Conservation (phyloP, 2,329 filamentous ascomycete genomes). For the Pestalotiopsis sp. region DNA sequence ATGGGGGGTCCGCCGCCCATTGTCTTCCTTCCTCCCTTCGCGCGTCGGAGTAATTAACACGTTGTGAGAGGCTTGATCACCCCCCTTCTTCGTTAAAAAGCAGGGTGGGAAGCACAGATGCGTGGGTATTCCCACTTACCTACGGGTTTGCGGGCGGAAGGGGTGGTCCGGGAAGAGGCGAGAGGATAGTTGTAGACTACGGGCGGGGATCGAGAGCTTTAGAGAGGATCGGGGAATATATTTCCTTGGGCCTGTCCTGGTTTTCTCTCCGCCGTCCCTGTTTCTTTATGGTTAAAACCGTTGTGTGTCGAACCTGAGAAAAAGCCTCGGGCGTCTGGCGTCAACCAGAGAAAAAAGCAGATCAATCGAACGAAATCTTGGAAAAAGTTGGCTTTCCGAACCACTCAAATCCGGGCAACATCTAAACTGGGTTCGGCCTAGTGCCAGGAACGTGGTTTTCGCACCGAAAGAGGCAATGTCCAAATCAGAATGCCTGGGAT, state of each 20-base stretch:
- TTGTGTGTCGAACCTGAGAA: neutral
- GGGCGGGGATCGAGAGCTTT: conserved; percentile 6
- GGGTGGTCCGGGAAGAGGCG: neutral
- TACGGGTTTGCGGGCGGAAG: neutral
- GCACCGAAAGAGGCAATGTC: neutral
- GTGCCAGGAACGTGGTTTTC: conserved; percentile 1
- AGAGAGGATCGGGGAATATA: conserved; percentile 6
- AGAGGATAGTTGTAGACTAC: neutral
- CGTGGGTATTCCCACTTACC: neutral
- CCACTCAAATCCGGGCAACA: neutral
- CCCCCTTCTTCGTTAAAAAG: neutral
- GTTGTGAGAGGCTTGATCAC: neutral
- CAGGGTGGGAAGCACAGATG: neutral
- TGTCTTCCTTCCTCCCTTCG: neutral
- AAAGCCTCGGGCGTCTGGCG: neutral
- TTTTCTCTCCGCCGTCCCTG: neutral
- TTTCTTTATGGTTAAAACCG: neutral
- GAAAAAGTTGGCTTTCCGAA: neutral
- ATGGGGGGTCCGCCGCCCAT: neutral
- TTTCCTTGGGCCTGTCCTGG: neutral
- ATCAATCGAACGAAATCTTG: neutral
- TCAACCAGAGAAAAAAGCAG: neutral
- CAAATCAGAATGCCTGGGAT: neutral
- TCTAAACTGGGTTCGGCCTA: neutral
- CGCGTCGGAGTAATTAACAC: neutral